phyloP scores from a whole-genome alignment of 192 early-diverging fungal species.

The Backusella parvicylindrica region DNA sequence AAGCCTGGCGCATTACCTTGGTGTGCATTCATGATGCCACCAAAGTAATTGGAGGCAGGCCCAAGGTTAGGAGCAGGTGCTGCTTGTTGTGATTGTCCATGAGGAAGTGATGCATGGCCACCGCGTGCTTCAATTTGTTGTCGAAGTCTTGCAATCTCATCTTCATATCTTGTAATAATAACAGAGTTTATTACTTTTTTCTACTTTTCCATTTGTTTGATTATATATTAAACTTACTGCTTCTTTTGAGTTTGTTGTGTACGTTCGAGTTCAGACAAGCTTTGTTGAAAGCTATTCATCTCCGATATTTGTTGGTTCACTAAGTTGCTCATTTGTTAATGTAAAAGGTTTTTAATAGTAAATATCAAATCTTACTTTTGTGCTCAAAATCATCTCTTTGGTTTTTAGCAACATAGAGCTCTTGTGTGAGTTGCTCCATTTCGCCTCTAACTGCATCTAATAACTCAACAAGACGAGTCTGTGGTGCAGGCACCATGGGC shows the following conservation, averaged over 20 bases:
- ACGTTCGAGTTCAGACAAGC: conserved; percentile 77
- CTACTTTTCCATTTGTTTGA: neutral
- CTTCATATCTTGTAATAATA: conserved; percentile 57
- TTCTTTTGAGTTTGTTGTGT: conserved; percentile 73
- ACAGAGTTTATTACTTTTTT: neutral
- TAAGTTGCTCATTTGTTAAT: conserved; percentile 16
- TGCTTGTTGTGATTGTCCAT: conserved; percentile 6
- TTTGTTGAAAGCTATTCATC: conserved; percentile 74
- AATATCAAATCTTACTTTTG: conserved; percentile 64
- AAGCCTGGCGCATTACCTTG: conserved; percentile 36
- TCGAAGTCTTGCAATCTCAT: conserved; percentile 78
- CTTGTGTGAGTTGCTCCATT: conserved; percentile 75
- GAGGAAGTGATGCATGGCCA: conserved; percentile 51
- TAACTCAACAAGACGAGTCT: conserved; percentile 68
- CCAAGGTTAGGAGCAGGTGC: conserved; percentile 48
- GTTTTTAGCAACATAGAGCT: conserved; percentile 63
- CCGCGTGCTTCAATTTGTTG: conserved; percentile 79
- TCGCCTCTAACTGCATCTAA: conserved; percentile 80
- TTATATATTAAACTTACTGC: conserved; percentile 49
- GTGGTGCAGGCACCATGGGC: conserved; percentile 68
- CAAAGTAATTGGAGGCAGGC: conserved; percentile 57
- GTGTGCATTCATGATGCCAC: conserved; percentile 45
- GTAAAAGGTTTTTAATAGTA: neutral
- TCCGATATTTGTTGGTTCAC: conserved; percentile 79
- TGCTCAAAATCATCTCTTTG: conserved; percentile 88